Evolutionary conservation across 2,329 filamentous ascomycete species (phyloP), one percentile per base, ranked within the genome.

Genomic region (Pyrenochaeta sp.): DNA sequence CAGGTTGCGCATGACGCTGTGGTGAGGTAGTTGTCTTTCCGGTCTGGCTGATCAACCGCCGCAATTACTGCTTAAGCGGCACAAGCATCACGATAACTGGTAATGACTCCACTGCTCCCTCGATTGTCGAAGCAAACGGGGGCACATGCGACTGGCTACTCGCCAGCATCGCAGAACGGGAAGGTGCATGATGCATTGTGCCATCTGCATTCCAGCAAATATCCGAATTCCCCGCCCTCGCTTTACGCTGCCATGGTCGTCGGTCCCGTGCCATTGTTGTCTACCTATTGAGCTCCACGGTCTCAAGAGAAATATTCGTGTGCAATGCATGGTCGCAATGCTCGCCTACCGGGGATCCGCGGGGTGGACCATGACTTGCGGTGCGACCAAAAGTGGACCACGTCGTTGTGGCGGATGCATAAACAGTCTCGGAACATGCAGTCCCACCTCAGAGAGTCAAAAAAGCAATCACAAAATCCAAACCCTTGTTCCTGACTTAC

Each of bases 1-100:
- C 61, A 68, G 56, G 55, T 59, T 54, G 58, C 57, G 66, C 59
- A 65, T 59, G 56, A 61, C 59, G 58, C 52, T 32, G 47, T 44
- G 52, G 56, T 40, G 36, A 54, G 43, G 43, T 47, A 34, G 48
- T 39, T 47, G 43, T 25, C 50, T 56, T 59, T 56, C 53, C 37
- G 43, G 48, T 54, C 56, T 55, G 40, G 58, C 52, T 57, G 56
- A 59, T 57, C 59, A 59, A 49, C 59, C 61, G 40, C 52, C 46
- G 28, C 30, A 46, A 37, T 50, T 52, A 44, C 54, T 52, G 55
- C 30, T 32, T 39, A 43, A 43, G 43, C 40, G 44, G 43, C 42
- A 55, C 58, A 61, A 61, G 56, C 58, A 43, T 55, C 49, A 46
- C 28, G 34, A 57, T 55, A 42, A 45, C 52, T 51, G 51, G 46